These are phyloP conservation scores for Macrocybe gigantea DNA, from an alignment of 768 basidiomycete species.

Conservation along the genomic window DNA sequence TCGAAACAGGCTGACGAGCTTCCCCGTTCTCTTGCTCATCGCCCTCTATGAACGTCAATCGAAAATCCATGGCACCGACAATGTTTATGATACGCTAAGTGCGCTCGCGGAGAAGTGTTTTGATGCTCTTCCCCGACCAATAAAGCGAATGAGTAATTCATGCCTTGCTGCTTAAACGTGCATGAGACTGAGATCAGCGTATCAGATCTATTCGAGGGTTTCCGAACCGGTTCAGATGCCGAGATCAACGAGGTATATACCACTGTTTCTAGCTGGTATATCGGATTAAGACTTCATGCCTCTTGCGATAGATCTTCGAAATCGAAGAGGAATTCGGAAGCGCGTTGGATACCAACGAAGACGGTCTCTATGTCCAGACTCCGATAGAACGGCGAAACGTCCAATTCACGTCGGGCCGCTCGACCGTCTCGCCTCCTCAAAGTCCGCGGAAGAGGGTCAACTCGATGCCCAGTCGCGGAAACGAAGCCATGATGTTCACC, in stretches of 20 bases:
- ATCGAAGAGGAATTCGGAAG: conserved; percentile 63
- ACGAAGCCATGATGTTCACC: conserved; percentile 31
- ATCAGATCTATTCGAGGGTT: conserved; percentile 72
- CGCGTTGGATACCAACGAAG: conserved; percentile 48
- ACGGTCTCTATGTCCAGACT: conserved; percentile 14
- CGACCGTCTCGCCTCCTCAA: conserved; percentile 6
- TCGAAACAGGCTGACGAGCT: conserved; percentile 59
- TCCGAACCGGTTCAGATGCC: conserved; percentile 55
- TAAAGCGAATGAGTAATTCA: conserved; percentile 67
- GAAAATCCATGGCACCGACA: conserved; percentile 56
- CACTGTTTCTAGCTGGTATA: neutral
- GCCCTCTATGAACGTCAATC: conserved; percentile 85
- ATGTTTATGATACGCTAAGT: conserved; percentile 68
- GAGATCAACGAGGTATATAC: conserved; percentile 69
- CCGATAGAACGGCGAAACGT: conserved; percentile 13
- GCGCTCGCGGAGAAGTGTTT: conserved; percentile 63
- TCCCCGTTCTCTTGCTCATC: conserved; percentile 77
- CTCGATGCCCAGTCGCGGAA: conserved; percentile 34
- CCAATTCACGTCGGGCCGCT: neutral
- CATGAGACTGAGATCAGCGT: too few species aligned
- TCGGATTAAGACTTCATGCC: neutral
- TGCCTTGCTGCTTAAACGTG: neutral
- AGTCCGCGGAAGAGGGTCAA: conserved; percentile 34
- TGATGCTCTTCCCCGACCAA: conserved; percentile 68
- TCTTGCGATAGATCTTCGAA: conserved; percentile 59